Conservation (phyloP, 805 yeast genomes). For the Candida rishiriensis region DNA sequence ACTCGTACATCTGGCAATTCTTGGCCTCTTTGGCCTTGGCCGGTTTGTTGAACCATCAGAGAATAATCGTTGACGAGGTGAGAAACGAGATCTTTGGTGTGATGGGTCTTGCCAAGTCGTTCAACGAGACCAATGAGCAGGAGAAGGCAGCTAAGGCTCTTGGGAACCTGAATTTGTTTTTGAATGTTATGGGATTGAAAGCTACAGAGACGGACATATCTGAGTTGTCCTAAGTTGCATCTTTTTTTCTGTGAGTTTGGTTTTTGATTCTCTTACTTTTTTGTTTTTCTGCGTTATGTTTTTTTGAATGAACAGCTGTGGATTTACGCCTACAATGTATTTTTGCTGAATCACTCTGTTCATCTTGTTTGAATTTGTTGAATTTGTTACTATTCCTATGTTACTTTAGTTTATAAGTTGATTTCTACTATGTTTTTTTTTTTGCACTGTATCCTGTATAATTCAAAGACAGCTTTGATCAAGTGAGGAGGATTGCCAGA, state of each 20-base stretch:
- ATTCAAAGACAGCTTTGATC: no score
- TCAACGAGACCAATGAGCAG: slow-evolving; percentile 31
- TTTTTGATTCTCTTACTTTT: neutral
- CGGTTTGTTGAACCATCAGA: slow-evolving; percentile 85
- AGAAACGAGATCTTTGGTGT: slow-evolving; percentile 90
- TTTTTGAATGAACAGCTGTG: neutral
- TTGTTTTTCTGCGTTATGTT: neutral
- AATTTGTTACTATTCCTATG: no score
- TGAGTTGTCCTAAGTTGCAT: slow-evolving; percentile 45
- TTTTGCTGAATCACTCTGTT: no score
- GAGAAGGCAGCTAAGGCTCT: slow-evolving; percentile 51
- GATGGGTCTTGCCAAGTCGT: slow-evolving; percentile 65
- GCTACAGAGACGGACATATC: slow-evolving; percentile 87
- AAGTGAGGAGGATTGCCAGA: no score
- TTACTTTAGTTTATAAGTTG: no score
- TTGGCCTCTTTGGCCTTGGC: slow-evolving; percentile 90
- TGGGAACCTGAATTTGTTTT: slow-evolving; percentile 81
- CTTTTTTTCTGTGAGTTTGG: neutral
- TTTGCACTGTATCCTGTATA: no score
- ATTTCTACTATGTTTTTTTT: no score
- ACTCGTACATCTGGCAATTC: slow-evolving; percentile 93
- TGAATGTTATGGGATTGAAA: slow-evolving; percentile 93
- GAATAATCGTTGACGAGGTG: slow-evolving; percentile 89
- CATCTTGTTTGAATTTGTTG: no score
- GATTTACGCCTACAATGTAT: no score